Evolutionary conservation across 1,139 yeast genomes (phyloP).

Genomic region (Blastobotrys illinoisensis): DNA sequence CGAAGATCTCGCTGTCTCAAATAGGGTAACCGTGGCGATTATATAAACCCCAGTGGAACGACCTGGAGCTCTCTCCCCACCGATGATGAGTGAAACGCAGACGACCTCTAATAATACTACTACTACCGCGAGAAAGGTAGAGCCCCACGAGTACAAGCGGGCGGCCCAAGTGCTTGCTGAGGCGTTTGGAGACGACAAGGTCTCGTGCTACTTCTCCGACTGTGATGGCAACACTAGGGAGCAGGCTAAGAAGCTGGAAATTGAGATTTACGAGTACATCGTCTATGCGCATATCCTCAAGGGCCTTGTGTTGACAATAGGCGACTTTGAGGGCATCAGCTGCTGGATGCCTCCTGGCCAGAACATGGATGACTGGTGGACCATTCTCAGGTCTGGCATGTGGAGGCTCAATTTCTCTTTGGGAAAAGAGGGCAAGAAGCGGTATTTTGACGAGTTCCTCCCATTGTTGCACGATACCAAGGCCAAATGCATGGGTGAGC

Average conservation of each 20-base stretch:
- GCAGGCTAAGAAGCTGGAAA: slow-evolving; percentile 39
- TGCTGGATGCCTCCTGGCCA: slow-evolving; percentile 59
- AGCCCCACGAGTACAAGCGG: slow-evolving; percentile 43
- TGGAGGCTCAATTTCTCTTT: slow-evolving; percentile 45
- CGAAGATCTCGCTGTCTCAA: background rate
- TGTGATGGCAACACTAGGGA: slow-evolving; percentile 37
- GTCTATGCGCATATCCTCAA: slow-evolving; percentile 51
- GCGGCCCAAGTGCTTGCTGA: slow-evolving; percentile 51
- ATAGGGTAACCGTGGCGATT: background rate
- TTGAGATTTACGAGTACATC: slow-evolving; percentile 50
- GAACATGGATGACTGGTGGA: slow-evolving; percentile 41
- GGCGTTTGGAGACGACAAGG: slow-evolving; percentile 49
- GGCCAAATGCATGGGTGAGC: slow-evolving; percentile 28
- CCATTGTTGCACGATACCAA: slow-evolving; percentile 50
- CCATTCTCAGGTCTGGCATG: slow-evolving; percentile 54
- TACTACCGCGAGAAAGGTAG: slow-evolving; percentile 23
- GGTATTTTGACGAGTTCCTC: slow-evolving; percentile 53
- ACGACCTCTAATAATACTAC: background rate
- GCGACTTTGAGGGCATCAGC: slow-evolving; percentile 56
- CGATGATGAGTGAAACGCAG: background rate
- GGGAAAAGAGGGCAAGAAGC: slow-evolving; percentile 49
- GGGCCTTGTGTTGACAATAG: slow-evolving; percentile 50
- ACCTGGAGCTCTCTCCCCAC: background rate
- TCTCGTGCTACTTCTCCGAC: slow-evolving; percentile 46
- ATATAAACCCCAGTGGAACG: background rate